A percentile compares a stretch with the other conserved stretches of the same genome.
phyloP scores from a whole-genome alignment of 306 rosid genomes.

The Prinsepia uniflora region DNA sequence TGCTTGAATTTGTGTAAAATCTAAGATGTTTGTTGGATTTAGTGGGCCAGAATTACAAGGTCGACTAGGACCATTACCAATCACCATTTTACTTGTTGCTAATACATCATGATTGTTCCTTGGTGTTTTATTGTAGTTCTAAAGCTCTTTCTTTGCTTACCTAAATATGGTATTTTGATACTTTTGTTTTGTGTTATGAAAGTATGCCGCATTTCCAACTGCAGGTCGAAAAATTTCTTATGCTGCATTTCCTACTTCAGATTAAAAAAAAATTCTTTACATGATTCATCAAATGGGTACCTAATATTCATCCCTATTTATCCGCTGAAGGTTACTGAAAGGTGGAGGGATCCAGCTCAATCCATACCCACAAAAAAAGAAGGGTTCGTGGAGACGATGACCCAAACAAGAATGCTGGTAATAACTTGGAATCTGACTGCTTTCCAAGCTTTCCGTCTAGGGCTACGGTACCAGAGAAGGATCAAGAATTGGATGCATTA shows the following conservation, averaged over 20 bases:
- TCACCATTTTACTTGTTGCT: not conserved
- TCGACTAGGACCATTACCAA: not conserved
- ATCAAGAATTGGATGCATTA: constrained; percentile 48
- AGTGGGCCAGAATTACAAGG: too few relatives aligned
- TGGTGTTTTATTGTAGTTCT: not conserved
- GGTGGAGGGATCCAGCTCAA: constrained; percentile 55
- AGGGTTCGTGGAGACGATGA: constrained; percentile 59
- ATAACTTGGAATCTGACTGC: constrained; percentile 44
- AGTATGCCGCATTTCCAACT: not conserved
- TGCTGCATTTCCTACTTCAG: not conserved
- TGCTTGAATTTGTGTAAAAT: not conserved
- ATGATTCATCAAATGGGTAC: not conserved
- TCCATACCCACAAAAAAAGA: constrained; percentile 61
- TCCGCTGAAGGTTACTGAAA: constrained; percentile 46
- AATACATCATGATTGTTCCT: not conserved
- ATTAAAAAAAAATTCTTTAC: not conserved
- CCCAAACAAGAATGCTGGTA: constrained; percentile 39
- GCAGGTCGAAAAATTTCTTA: too few relatives aligned
- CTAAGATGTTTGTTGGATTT: not conserved
- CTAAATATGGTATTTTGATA: not conserved
- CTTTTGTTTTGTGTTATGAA: not conserved
- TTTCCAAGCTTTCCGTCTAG: constrained; percentile 57
- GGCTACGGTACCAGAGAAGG: constrained; percentile 54
- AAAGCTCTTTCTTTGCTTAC: not conserved
- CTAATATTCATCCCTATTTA: constrained; percentile 14